Evolutionary conservation across 2,329 filamentous ascomycete genomes (phyloP).

Genomic region (Fusarium penzigii): DNA sequence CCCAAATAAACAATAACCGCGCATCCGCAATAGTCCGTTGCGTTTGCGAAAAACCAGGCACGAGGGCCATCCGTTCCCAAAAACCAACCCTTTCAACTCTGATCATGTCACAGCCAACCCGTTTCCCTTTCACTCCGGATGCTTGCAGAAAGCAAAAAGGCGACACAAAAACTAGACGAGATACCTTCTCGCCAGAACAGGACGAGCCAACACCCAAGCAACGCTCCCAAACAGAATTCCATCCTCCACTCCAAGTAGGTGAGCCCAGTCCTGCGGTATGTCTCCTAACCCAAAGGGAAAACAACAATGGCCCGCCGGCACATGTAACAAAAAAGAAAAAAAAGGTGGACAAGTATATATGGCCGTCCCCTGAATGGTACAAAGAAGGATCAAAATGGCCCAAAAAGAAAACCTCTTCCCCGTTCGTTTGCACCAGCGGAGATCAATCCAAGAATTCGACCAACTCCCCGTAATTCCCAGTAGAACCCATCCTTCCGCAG

Average conservation of each 20-base stretch:
- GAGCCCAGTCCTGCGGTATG: conserved; percentile 13
- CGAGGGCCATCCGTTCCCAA: conserved; percentile 35
- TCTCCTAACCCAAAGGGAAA: too few relatives aligned
- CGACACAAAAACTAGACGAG: conserved; percentile 25
- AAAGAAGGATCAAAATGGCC: conserved; percentile 30
- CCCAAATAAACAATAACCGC: conserved; percentile 35
- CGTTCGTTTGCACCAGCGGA: conserved; percentile 32
- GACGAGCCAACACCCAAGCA: conserved; percentile 26
- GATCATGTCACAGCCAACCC: conserved; percentile 36
- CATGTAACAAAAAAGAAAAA: conserved; percentile 19
- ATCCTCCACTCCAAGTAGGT: conserved; percentile 21
- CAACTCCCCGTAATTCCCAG: conserved; percentile 39
- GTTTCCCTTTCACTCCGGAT: conserved; percentile 32
- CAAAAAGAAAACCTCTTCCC: conserved; percentile 29
- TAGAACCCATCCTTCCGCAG: conserved; percentile 33
- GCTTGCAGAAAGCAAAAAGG: conserved; percentile 23
- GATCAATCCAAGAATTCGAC: conserved; percentile 34
- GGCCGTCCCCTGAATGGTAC: conserved; percentile 28
- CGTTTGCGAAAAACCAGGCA: conserved; percentile 38
- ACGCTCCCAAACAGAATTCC: conserved; percentile 27
- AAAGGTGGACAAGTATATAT: conserved; percentile 35
- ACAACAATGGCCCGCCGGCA: too few relatives aligned
- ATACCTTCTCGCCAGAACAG: conserved; percentile 25
- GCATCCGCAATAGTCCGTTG: conserved; percentile 31
- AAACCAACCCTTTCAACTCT: conserved; percentile 33